These are phyloP conservation scores for Cladosporium sp. DNA, from an alignment of 2,329 filamentous ascomycete genomes.

Conservation along the genomic window DNA sequence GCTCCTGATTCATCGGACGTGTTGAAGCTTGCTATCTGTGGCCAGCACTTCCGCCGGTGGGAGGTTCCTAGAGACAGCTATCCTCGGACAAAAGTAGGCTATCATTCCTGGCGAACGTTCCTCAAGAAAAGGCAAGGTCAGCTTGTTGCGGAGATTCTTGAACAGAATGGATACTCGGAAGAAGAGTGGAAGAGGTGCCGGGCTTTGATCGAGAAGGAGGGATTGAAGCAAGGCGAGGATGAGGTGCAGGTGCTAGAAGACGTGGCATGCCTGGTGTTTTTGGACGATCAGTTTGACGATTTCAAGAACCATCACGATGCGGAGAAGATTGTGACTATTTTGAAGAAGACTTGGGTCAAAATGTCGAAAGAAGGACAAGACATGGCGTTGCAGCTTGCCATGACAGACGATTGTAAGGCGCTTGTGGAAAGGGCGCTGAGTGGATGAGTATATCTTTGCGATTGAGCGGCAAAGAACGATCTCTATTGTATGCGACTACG, in stretches of 20 bases:
- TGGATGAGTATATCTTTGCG: constrained; percentile 18
- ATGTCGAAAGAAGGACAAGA: constrained; percentile 59
- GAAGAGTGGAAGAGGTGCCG: constrained; percentile 58
- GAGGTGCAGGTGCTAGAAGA: constrained; percentile 76
- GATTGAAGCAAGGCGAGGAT: constrained; percentile 53
- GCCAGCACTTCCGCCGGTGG: constrained; percentile 82
- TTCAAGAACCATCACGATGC: constrained; percentile 71
- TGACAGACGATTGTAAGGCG: constrained; percentile 56
- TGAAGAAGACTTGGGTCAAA: constrained; percentile 70
- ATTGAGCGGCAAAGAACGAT: neutral
- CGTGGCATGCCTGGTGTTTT: constrained; percentile 78
- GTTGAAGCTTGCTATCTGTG: constrained; percentile 69
- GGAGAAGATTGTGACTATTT: constrained; percentile 66
- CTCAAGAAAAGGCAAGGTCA: constrained; percentile 67
- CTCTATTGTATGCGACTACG: neutral
- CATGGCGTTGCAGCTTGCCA: constrained; percentile 59
- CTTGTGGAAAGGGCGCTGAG: constrained; percentile 59
- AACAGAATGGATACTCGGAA: constrained; percentile 43
- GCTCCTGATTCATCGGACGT: constrained; percentile 57
- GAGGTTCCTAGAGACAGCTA: constrained; percentile 69
- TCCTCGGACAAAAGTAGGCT: constrained; percentile 68
- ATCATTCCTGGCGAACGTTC: constrained; percentile 71
- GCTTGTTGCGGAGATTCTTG: constrained; percentile 50
- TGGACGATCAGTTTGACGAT: constrained; percentile 78
- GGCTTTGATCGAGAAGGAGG: constrained; percentile 72